Base-by-base conservation (phyloP, 1,284 basidiomycete species). In the Vanrija sp. region DNA sequence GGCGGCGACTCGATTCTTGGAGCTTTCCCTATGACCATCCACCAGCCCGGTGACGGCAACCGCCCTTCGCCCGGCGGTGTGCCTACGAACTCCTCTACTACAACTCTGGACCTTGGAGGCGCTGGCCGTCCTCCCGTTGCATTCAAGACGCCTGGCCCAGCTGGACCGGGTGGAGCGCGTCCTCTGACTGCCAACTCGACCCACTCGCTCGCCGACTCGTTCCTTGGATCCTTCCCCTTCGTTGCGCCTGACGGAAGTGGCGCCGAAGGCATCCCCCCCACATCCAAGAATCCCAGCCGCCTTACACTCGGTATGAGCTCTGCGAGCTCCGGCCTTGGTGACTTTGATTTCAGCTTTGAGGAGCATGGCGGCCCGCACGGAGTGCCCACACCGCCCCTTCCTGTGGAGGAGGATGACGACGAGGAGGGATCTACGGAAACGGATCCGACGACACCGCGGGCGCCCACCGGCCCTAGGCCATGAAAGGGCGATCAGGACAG, bases 191-290 rank as follows among this genome's bases (percentile, higher is more conserved):
- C 61, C 21, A n/a, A 19, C 29, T 48, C 46, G 25, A 21, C 26
- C 18, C 61, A 62, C 50, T 68, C 65, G 9, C 64, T 70, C 16
- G 73, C 73, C 34, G 72, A 73, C 52, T 68, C 65, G 16, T 70
- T 77, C 54, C 60, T 76, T 10, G 71, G 72, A 16, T 49, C 50
- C 16, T 76, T 74, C 68, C 71, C 72, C 10, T 74, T 76, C 60
- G 63, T 73, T 3, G 67, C 68, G 14, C 73, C 71, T 1, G 67
- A 67, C 47, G 65, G 66, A 43, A 16, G 40, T 7, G n/a, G n/a
- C 18, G 18, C 18, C n/a, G 40, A 18, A 9, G 40, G 40, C 40
- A 21, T 43, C 18, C 21, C 40, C 19, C 18, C 40, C n/a, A 43
- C 40, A 18, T 43, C 40, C 9, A 18, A 19, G 26, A 49, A 43